These are phyloP conservation scores for Lactuca saligna DNA, from an alignment of 129 eudicot species.

Conservation along the genomic window DNA sequence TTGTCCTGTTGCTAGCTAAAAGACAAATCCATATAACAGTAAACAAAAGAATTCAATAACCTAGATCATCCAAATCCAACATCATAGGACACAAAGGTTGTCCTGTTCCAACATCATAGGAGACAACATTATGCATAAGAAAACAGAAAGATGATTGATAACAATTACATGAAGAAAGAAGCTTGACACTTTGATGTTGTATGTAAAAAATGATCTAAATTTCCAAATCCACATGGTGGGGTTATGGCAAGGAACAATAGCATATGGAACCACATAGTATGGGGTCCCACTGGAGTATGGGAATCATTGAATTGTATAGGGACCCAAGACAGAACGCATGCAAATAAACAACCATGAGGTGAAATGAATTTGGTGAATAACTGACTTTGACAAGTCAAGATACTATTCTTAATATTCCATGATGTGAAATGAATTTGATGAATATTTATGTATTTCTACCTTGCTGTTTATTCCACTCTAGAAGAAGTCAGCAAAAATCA, in stretches of 20 bases:
- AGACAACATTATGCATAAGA: too few relatives aligned
- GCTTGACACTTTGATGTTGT: constrained; percentile 26
- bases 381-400: not conserved
- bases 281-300: constrained; percentile 45
- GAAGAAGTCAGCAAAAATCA: too few relatives aligned
- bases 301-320: constrained; percentile 39
- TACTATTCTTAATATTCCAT: too few relatives aligned
- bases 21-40: not conserved
- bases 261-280: constrained; percentile 47
- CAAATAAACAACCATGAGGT: constrained; percentile 15
- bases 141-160: too few relatives aligned
- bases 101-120: not conserved
- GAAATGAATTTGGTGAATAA: constrained; percentile 23
- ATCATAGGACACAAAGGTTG: not conserved
- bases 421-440: too few relatives aligned
- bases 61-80: not conserved
- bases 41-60: too few relatives aligned
- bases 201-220: not conserved
- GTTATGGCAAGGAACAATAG: constrained; percentile 28
- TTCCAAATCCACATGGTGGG: constrained; percentile 28
- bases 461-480: too few relatives aligned
- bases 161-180: not conserved
- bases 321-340: constrained; percentile 23
- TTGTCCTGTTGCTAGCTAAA: not conserved
- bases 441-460: too few relatives aligned